Evolutionary conservation across 2,329 filamentous ascomycete genomes (phyloP).

Genomic region (Penicillium capsulatum): DNA sequence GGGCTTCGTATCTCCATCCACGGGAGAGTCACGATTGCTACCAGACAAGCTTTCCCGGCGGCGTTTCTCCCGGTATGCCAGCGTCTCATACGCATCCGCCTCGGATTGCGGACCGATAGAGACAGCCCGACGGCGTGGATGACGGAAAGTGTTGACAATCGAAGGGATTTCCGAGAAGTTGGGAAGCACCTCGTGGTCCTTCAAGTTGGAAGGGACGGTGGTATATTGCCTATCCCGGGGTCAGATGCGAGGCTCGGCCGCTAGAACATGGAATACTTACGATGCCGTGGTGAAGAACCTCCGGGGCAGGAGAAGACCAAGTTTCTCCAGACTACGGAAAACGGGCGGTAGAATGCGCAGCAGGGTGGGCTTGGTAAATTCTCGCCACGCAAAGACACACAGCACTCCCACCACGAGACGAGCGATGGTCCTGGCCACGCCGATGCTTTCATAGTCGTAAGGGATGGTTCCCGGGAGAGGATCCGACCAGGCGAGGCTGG

Average conservation of each 20-base stretch:
- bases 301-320: slow-evolving; percentile 74
- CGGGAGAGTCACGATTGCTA: slow-evolving; percentile 24
- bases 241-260: slow-evolving; percentile 4
- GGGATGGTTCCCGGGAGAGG: slow-evolving; percentile 58
- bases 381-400: slow-evolving; percentile 84
- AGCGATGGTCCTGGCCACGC: slow-evolving; percentile 58
- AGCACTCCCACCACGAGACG: slow-evolving; percentile 76
- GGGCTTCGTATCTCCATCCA: slow-evolving; percentile 20
- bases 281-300: slow-evolving; percentile 89
- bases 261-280: slow-evolving; percentile 38
- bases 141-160: slow-evolving; percentile 75
- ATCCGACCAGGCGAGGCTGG: slow-evolving; percentile 49
- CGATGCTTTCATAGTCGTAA: slow-evolving; percentile 63
- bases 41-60: slow-evolving; percentile 58
- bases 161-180: slow-evolving; percentile 81
- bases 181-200: slow-evolving; percentile 84
- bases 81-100: slow-evolving; percentile 90
- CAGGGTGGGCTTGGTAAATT: slow-evolving; percentile 78
- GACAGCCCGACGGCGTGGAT: slow-evolving; percentile 72
- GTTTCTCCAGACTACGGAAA: slow-evolving; percentile 78
- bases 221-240: slow-evolving; percentile 62
- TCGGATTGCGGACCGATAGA: slow-evolving; percentile 93
- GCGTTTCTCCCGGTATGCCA: slow-evolving; percentile 79
- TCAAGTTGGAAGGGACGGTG: slow-evolving; percentile 67
- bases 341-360: slow-evolving; percentile 75